Evolutionary conservation across 805 yeast species (phyloP), one percentile per base, ranked within the genome.

Genomic region (Teunomyces lycoperdinae): DNA sequence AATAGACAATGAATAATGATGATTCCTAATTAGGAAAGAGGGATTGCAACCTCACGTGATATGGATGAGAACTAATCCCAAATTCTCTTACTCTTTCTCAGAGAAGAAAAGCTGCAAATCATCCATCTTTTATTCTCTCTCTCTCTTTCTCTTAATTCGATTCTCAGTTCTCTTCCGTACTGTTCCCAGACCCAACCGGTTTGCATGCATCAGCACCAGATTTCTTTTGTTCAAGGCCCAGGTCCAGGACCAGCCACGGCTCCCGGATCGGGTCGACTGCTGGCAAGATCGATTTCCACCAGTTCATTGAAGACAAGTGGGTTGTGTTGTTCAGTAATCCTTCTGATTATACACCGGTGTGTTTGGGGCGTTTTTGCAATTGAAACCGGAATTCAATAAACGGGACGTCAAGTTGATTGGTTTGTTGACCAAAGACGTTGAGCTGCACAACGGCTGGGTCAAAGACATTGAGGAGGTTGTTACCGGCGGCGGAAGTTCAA

Each of bases 311-410:
- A 31, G 73, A 76, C 60, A 67, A 74, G 48, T 84, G 90, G 89
- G 76, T 74, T 41, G 80, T 84, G 35, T 74, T 85, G 52, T 85
- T 85, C 70, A 81, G 87, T 29, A 89, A 85, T 63, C 90, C 90
- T 47, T 89, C 83, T 54, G 89, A 84, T 63, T 84, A 81, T 73
- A 85, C 90, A 16, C 90, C 90, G 31, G 87, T 85, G 42, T 85
- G 90, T 65, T 85, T 50, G 89, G 89, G 53, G 89, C 89, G 6
- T 84, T 85, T 60, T 84, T 89, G 54, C 78, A 80, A 61, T 71
- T 85, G 61, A 81, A 83, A 61, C 85, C 86, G 10, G 89, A 84
- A 63, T 85, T 85, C 61, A 73, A 73, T 56, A 77, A 79, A 63
- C 75, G 89, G 63, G 78, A 79, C 48, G 84, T 83, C 47, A 83